Conservation (phyloP, 768 basidiomycete species). For the Suillus tomentosus region DNA sequence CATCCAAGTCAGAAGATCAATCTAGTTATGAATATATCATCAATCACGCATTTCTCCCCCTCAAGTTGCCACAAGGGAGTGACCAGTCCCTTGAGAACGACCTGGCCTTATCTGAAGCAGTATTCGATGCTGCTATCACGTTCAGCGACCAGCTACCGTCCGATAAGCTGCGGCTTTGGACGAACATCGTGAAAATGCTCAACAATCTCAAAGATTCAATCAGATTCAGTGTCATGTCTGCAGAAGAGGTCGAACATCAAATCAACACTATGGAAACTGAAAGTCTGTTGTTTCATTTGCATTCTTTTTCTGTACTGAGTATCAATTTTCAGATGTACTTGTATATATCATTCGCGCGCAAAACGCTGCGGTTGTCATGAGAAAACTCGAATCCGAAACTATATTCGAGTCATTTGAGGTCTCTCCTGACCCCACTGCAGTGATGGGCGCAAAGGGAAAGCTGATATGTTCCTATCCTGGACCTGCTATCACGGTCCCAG, state of each 20-base stretch:
- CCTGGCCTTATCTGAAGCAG: slow-evolving; percentile 24
- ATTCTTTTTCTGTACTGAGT: neutral
- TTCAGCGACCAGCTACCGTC: slow-evolving; percentile 20
- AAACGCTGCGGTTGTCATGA: slow-evolving; percentile 49
- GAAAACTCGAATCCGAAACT: slow-evolving; percentile 29
- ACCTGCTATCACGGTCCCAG: slow-evolving; percentile 41
- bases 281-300: slow-evolving; percentile 11
- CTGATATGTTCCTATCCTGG: slow-evolving; percentile 49
- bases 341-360: slow-evolving; percentile 45
- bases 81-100: slow-evolving; percentile 33
- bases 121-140: slow-evolving; percentile 20
- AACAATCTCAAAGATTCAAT: slow-evolving; percentile 20
- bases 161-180: slow-evolving; percentile 30
- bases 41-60: slow-evolving; percentile 47
- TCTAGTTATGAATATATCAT: slow-evolving; percentile 32
- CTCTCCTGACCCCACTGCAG: slow-evolving; percentile 35
- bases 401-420: slow-evolving; percentile 51
- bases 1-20: neutral
- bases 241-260: slow-evolving; percentile 18
- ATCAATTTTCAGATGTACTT: slow-evolving; percentile 35
- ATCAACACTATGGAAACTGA: slow-evolving; percentile 22
- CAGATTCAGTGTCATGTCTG: slow-evolving; percentile 12
- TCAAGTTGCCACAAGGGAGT: slow-evolving; percentile 40
- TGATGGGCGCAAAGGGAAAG: slow-evolving; percentile 44
- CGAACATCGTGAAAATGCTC: slow-evolving; percentile 34